A percentile compares a stretch with the other conserved stretches of the same genome.
Conservation (phyloP, 2,329 filamentous ascomycete species). For the Alternaria tenuissima region DNA sequence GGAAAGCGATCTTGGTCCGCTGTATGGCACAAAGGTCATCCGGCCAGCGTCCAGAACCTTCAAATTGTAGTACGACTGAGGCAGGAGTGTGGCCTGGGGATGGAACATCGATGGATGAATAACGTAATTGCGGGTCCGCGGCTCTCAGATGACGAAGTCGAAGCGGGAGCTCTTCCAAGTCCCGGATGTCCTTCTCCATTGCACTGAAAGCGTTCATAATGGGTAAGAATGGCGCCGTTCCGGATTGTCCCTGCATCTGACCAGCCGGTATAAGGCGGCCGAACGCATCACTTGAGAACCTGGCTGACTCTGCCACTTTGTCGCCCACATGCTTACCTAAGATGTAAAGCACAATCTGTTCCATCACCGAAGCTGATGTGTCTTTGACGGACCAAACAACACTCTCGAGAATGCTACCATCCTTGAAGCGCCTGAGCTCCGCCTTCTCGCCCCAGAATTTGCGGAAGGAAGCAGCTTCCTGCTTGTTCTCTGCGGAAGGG, state of each 20-base stretch:
- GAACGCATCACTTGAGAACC: slow-evolving; percentile 58
- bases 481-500: slow-evolving; percentile 83
- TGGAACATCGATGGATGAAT: slow-evolving; percentile 69
- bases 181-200: slow-evolving; percentile 79
- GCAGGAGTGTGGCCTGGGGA: slow-evolving; percentile 64
- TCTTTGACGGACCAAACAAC: slow-evolving; percentile 78
- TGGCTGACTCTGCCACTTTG: slow-evolving; percentile 59
- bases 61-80: slow-evolving; percentile 87
- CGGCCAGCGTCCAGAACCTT: slow-evolving; percentile 92
- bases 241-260: slow-evolving; percentile 46
- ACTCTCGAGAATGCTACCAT: slow-evolving; percentile 92
- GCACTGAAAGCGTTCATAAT: slow-evolving; percentile 74
- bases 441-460: slow-evolving; percentile 95
- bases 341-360: slow-evolving; percentile 80
- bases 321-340: slow-evolving; percentile 74
- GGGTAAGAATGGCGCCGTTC: slow-evolving; percentile 68
- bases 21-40: slow-evolving; percentile 92
- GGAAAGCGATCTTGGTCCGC: slow-evolving; percentile 89
- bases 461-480: slow-evolving; percentile 81
- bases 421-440: slow-evolving; percentile 91
- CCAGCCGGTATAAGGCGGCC: slow-evolving; percentile 54
- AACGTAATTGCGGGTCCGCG: slow-evolving; percentile 76
- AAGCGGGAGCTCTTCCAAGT: slow-evolving; percentile 84
- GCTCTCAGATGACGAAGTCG: slow-evolving; percentile 81
- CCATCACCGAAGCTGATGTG: slow-evolving; percentile 70